Percentiles rank a stretch among this genome's conserved stretches.
Conservation (phyloP, 257 asterid species). For the Primulina tabacum region DNA sequence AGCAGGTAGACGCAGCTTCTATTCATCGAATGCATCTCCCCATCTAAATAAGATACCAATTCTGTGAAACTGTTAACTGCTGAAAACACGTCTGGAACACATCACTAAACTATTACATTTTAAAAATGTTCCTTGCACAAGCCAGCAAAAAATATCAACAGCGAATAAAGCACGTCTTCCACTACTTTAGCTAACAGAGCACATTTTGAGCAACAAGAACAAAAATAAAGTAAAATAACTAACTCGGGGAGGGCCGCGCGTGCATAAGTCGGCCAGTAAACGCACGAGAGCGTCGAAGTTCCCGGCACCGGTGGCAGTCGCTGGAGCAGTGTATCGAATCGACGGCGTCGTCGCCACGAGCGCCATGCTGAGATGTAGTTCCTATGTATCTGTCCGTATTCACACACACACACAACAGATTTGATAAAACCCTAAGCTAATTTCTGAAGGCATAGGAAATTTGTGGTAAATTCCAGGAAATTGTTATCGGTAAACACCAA, state of each 20-base stretch:
- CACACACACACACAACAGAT: constrained; percentile 17
- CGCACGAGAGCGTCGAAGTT: constrained; percentile 69
- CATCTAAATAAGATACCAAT: too few species aligned
- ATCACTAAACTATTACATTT: too few species aligned
- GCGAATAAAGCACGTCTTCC: constrained; percentile 5
- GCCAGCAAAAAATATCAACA: constrained; percentile 2
- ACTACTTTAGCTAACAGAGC: background rate
- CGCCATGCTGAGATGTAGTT: constrained; percentile 33
- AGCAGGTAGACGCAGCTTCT: too few species aligned
- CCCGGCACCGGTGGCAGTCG: constrained; percentile 54
- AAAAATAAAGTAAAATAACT: background rate
- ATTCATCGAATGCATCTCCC: too few species aligned
- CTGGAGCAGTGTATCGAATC: constrained; percentile 58
- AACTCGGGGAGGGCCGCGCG: constrained; percentile 70
- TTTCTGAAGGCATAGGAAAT: background rate
- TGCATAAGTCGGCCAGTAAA: constrained; percentile 67
- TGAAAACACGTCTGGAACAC: too few species aligned
- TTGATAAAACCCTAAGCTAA: constrained; percentile 45
- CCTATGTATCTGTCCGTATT: constrained; percentile 13
- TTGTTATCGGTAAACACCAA: background rate
- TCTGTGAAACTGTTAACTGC: too few species aligned
- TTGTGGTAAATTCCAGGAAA: background rate
- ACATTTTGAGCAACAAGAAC: background rate
- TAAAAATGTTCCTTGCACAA: too few species aligned
- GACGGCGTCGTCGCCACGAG: constrained; percentile 57